These are phyloP conservation scores for Neofusicoccum kwambonambiense DNA, from an alignment of 2,329 filamentous ascomycete genomes.

Conservation along the genomic window DNA sequence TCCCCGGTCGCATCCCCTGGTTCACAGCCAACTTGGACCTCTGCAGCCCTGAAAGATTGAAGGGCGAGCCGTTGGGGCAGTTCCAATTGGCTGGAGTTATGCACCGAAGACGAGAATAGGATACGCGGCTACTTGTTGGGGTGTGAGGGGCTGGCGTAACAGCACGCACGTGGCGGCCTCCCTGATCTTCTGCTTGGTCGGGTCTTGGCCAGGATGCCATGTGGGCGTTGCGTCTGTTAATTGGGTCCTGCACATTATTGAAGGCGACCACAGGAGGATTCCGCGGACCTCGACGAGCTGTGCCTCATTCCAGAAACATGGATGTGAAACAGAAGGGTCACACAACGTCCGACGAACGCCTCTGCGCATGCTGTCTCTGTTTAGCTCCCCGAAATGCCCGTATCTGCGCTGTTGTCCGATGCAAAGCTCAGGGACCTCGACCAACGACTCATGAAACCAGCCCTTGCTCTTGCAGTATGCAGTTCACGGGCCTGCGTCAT, in stretches of 20 bases:
- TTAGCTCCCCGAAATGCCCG: neutral
- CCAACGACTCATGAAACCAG: neutral
- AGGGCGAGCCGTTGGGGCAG: neutral
- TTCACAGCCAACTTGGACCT: neutral
- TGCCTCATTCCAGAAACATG: conserved; percentile 1
- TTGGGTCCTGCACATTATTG: neutral
- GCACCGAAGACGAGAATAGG: neutral
- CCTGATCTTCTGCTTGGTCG: neutral
- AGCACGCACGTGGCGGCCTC: neutral
- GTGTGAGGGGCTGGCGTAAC: neutral
- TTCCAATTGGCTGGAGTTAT: neutral
- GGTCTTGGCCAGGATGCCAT: neutral
- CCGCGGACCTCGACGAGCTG: neutral
- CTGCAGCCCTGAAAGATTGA: neutral
- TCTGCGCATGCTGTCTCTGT: neutral
- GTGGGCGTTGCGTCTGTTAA: neutral
- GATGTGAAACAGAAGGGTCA: neutral
- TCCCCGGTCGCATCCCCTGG: neutral
- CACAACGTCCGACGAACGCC: conserved; percentile 1
- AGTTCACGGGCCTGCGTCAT: conserved; percentile 14
- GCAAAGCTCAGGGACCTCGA: conserved; percentile 1
- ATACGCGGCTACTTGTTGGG: neutral
- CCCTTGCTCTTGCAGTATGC: conserved; percentile 11
- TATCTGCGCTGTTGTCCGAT: neutral
- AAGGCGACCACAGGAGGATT: neutral